phyloP scores from a whole-genome alignment of 345 rosid species.

The Hirschfeldia incana region DNA sequence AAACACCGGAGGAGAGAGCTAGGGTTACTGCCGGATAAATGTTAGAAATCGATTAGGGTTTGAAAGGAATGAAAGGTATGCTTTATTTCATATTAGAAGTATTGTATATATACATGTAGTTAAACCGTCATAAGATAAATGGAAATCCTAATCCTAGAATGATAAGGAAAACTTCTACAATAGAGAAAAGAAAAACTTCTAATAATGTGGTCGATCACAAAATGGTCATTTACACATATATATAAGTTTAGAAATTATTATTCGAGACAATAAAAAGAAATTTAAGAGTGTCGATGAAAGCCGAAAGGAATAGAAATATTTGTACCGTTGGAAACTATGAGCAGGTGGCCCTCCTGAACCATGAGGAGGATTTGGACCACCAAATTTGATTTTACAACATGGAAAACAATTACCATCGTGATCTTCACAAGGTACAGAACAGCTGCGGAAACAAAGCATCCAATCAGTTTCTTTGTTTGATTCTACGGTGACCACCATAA shows the following conservation, averaged over 20 bases:
- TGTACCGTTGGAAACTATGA: not conserved
- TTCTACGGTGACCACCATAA: not conserved
- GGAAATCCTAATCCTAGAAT: too few species aligned
- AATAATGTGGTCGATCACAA: too few species aligned
- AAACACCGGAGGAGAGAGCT: too few species aligned
- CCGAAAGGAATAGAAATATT: not conserved
- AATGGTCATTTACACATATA: not conserved
- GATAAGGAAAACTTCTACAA: too few species aligned
- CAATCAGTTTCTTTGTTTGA: not conserved
- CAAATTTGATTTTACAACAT: constrained; percentile 24
- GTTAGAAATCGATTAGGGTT: too few species aligned
- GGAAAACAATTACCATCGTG: constrained; percentile 21
- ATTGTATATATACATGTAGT: too few species aligned
- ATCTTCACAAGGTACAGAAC: not conserved
- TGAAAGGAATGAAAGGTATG: too few species aligned
- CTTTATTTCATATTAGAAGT: too few species aligned
- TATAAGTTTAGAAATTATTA: not conserved
- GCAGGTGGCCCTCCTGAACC: not conserved
- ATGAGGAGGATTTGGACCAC: constrained; percentile 37
- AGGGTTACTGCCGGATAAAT: too few species aligned
- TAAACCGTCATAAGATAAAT: too few species aligned
- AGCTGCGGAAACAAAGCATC: not conserved
- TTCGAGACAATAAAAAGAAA: not conserved
- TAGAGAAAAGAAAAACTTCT: too few species aligned
- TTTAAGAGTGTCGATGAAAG: not conserved